Percentiles rank a stretch among this genome's conserved stretches.
phyloP scores from a whole-genome alignment of 768 basidiomycete genomes.

The Auricularia sp. region DNA sequence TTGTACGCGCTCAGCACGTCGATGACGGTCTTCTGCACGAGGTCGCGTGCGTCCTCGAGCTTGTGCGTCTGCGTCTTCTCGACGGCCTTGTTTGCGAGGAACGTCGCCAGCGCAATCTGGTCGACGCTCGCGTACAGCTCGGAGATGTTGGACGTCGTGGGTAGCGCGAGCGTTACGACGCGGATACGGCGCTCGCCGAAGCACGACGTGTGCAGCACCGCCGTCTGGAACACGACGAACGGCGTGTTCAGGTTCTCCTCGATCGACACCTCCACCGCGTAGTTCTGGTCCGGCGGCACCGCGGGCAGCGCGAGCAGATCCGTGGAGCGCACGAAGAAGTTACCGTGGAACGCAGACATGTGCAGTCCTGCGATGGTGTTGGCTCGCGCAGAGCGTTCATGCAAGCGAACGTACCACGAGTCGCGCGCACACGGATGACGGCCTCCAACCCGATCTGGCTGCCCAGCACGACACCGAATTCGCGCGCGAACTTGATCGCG shows the following conservation, averaged over 20 bases:
- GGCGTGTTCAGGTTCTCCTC: slow-evolving; percentile 88
- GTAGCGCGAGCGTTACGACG: slow-evolving; percentile 79
- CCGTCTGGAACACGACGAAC: slow-evolving; percentile 90
- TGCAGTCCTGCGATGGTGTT: slow-evolving; percentile 49
- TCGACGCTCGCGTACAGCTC: slow-evolving; percentile 88
- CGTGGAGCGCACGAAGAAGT: slow-evolving; percentile 96
- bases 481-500: slow-evolving; percentile 95
- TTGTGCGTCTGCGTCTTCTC: slow-evolving; percentile 78
- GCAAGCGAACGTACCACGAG: slow-evolving; percentile 49
- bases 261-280: slow-evolving; percentile 90
- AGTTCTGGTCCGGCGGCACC: slow-evolving; percentile 93
- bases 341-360: slow-evolving; percentile 97
- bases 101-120: slow-evolving; percentile 74
- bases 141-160: slow-evolving; percentile 78
- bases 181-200: slow-evolving; percentile 89
- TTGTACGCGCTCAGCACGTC: slow-evolving; percentile 86
- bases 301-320: slow-evolving; percentile 93
- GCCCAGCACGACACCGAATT: slow-evolving; percentile 86
- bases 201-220: slow-evolving; percentile 88
- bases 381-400: not conserved
- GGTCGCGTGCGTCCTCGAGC: slow-evolving; percentile 81
- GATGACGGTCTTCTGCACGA: slow-evolving; percentile 71
- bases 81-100: slow-evolving; percentile 86
- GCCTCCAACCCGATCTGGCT: slow-evolving; percentile 95
- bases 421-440: slow-evolving; percentile 96